Base-by-base conservation (phyloP, 2,329 filamentous ascomycete species). In the Botrytis aclada region DNA sequence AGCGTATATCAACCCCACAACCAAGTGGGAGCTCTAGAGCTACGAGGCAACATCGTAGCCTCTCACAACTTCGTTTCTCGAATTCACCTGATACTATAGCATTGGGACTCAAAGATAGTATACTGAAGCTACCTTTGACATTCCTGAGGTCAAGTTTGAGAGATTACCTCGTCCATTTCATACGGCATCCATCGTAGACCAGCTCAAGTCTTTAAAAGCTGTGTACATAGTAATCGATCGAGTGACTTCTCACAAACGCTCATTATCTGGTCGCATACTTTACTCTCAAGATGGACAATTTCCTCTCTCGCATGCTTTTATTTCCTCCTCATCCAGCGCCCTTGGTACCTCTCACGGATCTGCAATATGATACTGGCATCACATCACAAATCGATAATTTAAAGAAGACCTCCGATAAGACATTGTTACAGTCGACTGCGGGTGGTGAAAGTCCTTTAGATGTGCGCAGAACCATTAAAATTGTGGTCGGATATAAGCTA, bases 341-440 rank as follows among this genome's bases (percentile, higher is more conserved):
- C 34, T 62, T 77, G n/a, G 74, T 74, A n/a, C 75, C 80, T 34
- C 75, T 82, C 45, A 78, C 81, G 29, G 82, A 84, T 72, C 77
- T 81, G 47, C 79, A 81, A 71, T 86, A 86, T 77, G 84, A 87
- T 74, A 80, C 81, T 45, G 81, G 80, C 47, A 82, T 85, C 66
- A 81, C 78, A 64, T 76, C 80, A n/a, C 80, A 84, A 66, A 76
- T 84, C 69, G 76, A 81, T 5, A 78, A 75, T 51, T 74, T 85
- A 16, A 83, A 80, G 71, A 81, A 82, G 72, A 78, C 81, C 45
- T 61, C 81, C n/a, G 78, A 81, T 0, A 80, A 76, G 71, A 80
- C 79, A 51, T 76, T 83, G 62, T 74, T 82, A 47, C 77, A 77
- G 67, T 77, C 77, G 16, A 80, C 81, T 7, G 78, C 79, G 63